These are phyloP conservation scores for Beauveria caledonica DNA, from an alignment of 2,329 filamentous ascomycete genomes.

Conservation along the genomic window DNA sequence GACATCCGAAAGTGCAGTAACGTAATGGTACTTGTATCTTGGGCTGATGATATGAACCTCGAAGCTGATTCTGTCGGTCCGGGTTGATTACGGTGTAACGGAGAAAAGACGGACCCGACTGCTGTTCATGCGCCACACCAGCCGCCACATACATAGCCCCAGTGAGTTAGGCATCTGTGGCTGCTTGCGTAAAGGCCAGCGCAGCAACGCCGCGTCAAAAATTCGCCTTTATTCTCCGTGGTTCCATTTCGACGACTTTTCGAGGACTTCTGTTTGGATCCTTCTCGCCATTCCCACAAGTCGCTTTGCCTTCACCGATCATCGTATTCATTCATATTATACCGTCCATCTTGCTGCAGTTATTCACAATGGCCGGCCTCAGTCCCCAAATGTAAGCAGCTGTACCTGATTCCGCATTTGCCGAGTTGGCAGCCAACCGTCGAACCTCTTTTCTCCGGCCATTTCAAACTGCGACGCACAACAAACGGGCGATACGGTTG, in stretches of 20 bases:
- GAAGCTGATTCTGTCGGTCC: background rate
- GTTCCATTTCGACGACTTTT: constrained; percentile 1
- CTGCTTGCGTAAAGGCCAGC: constrained; percentile 9
- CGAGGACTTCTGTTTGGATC: background rate
- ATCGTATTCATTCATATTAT: background rate
- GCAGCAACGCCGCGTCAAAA: constrained; percentile 7
- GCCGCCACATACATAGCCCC: background rate
- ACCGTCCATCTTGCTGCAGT: background rate
- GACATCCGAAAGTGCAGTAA: too few relatives aligned
- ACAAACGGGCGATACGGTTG: background rate
- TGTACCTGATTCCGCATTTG: background rate
- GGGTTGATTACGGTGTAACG: background rate
- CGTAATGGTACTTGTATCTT: too few relatives aligned
- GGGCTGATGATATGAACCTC: background rate
- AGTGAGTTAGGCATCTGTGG: background rate
- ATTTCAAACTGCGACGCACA: background rate
- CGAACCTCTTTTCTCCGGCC: background rate
- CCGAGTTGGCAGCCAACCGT: background rate
- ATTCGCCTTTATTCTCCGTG: constrained; percentile 10
- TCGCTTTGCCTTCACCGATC: background rate
- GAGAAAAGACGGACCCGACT: background rate
- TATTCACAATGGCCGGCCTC: constrained; percentile 49
- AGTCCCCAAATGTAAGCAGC: constrained; percentile 54
- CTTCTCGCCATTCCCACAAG: background rate
- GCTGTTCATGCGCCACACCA: background rate